Conservation (phyloP, 352 stramenopile species). For the Aphanomyces cochlioides region DNA sequence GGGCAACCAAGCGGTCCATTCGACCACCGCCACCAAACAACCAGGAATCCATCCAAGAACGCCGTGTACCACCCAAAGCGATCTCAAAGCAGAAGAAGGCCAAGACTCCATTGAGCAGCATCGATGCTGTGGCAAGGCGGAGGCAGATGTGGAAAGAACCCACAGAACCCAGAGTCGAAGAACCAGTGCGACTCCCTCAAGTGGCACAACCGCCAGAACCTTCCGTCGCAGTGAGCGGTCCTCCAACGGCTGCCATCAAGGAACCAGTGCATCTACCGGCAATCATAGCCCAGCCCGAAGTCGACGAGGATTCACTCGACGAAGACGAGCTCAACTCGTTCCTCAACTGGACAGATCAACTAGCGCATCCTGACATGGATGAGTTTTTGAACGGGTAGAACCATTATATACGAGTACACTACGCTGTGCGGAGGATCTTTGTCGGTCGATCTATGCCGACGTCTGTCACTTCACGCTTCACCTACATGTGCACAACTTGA, state of each 20-base stretch:
- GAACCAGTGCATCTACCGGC: slow-evolving; percentile 21
- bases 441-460: slow-evolving; percentile 17
- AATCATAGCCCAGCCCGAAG: slow-evolving; percentile 30
- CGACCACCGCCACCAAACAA: slow-evolving; percentile 33
- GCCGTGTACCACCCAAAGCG: slow-evolving; percentile 6
- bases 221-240: slow-evolving; percentile 31
- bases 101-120: neutral
- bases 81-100: slow-evolving; percentile 3
- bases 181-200: slow-evolving; percentile 13
- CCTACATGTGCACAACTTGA: slow-evolving; percentile 32
- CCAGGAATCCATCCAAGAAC: slow-evolving; percentile 31
- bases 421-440: slow-evolving; percentile 24
- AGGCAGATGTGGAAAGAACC: slow-evolving; percentile 11
- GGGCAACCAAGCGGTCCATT: neutral
- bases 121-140: neutral
- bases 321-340: slow-evolving; percentile 75
- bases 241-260: neutral
- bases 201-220: slow-evolving; percentile 20
- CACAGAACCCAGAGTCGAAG: neutral
- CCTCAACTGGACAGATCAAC: slow-evolving; percentile 66
- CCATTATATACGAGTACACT: slow-evolving; percentile 19
- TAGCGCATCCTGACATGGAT: slow-evolving; percentile 8
- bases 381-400: slow-evolving; percentile 25
- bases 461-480: slow-evolving; percentile 31
- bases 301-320: slow-evolving; percentile 59